These are phyloP conservation scores for Kregervanrija pseudodelftensis DNA, from an alignment of 805 yeast species.

Conservation along the genomic window DNA sequence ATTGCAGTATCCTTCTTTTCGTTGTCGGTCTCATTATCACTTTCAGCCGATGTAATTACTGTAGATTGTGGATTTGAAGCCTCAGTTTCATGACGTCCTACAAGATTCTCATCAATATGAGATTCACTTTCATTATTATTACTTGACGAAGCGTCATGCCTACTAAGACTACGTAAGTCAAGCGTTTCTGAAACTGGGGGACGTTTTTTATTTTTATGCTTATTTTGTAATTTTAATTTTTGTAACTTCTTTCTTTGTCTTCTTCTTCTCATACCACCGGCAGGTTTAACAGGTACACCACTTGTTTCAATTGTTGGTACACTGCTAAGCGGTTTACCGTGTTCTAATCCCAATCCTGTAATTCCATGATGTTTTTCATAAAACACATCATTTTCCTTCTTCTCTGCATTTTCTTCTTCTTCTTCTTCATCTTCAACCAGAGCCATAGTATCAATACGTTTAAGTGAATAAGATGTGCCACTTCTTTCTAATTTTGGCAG, in stretches of 20 bases:
- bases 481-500: slow-evolving; percentile 69
- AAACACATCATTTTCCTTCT: slow-evolving; percentile 10
- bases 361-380: no score
- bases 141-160: slow-evolving; percentile 6
- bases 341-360: slow-evolving; percentile 8
- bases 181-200: slow-evolving; percentile 20
- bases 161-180: slow-evolving; percentile 9
- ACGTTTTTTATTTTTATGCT: slow-evolving; percentile 27
- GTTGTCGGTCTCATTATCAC: background rate
- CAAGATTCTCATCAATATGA: background rate
- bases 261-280: slow-evolving; percentile 64
- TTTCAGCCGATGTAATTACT: background rate
- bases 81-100: slow-evolving; percentile 1
- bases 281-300: slow-evolving; percentile 52
- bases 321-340: slow-evolving; percentile 2
- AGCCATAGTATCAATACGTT: slow-evolving; percentile 63
- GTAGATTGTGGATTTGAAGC: background rate
- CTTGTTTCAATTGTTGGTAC: slow-evolving; percentile 12
- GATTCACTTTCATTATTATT: background rate
- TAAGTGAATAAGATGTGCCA: slow-evolving; percentile 74
- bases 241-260: slow-evolving; percentile 38
- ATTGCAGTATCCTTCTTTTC: background rate
- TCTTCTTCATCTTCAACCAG: slow-evolving; percentile 10
- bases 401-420: slow-evolving; percentile 17
- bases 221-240: slow-evolving; percentile 22